Evolutionary conservation across 164 flowering plant species (phyloP).

Genomic region (Aristolochia fimbriata): DNA sequence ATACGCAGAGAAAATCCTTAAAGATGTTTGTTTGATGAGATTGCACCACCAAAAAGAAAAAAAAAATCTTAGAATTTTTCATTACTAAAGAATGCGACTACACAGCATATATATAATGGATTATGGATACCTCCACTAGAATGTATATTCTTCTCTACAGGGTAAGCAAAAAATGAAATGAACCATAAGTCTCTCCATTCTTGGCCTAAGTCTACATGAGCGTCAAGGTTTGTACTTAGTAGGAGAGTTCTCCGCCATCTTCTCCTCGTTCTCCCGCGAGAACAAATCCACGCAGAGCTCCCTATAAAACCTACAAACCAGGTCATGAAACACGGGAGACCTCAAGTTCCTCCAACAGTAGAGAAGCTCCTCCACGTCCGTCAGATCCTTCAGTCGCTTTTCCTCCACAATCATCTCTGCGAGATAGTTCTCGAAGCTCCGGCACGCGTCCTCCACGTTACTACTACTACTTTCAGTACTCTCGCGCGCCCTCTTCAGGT

Average conservation of each 20-base stretch:
- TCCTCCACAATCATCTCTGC: slow-evolving; percentile 79
- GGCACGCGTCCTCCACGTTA: slow-evolving; percentile 61
- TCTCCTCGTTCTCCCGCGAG: slow-evolving; percentile 20
- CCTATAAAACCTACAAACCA: slow-evolving; percentile 80
- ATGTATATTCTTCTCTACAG: too few relatives aligned
- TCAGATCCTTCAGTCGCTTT: slow-evolving; percentile 56
- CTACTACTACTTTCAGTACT: not conserved
- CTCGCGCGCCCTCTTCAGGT: slow-evolving; percentile 9
- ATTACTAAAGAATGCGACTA: too few relatives aligned
- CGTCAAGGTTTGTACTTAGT: not conserved
- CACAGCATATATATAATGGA: too few relatives aligned
- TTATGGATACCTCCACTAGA: too few relatives aligned
- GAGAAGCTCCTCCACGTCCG: slow-evolving; percentile 78
- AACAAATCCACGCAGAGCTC: slow-evolving; percentile 88
- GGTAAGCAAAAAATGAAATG: too few relatives aligned
- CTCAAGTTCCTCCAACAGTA: slow-evolving; percentile 72
- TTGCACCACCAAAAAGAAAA: too few relatives aligned
- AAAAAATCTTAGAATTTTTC: too few relatives aligned
- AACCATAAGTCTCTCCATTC: too few relatives aligned
- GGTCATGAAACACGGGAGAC: slow-evolving; percentile 58
- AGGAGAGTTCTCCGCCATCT: not conserved
- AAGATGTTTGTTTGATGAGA: too few relatives aligned
- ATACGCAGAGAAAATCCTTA: too few relatives aligned
- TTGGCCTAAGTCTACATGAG: too few relatives aligned
- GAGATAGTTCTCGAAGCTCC: slow-evolving; percentile 81